Conservation (phyloP, 805 yeast species). For the Cyberlindnera xishuangbannaensis region DNA sequence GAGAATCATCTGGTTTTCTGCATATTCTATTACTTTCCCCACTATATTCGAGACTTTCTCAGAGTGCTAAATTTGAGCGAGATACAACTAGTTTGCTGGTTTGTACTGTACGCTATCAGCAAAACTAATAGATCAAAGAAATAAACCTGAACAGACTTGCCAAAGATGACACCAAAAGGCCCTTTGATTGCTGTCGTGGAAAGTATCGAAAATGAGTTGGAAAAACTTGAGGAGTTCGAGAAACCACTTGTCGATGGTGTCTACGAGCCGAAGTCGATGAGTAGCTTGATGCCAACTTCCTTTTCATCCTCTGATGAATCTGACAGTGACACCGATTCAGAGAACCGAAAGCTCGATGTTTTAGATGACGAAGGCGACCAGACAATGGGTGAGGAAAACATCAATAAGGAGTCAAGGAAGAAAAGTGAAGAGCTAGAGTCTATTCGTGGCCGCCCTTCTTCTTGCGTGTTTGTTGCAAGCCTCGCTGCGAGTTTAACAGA, state of each 20-base stretch:
- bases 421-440: slow-evolving; percentile 19
- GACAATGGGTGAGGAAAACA: slow-evolving; percentile 15
- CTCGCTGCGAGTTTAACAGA: slow-evolving; percentile 60
- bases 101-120: not conserved
- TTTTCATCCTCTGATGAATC: slow-evolving; percentile 23
- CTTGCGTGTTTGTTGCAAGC: slow-evolving; percentile 88
- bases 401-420: not conserved
- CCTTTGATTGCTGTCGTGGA: slow-evolving; percentile 14
- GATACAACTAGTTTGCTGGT: too few species aligned
- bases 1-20: too few species aligned
- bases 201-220: slow-evolving; percentile 7
- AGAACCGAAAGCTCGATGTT: slow-evolving; percentile 14
- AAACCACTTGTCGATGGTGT: slow-evolving; percentile 6
- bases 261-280: slow-evolving; percentile 12
- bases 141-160: too few species aligned
- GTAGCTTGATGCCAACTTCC: slow-evolving; percentile 16
- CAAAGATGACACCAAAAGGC: slow-evolving; percentile 12
- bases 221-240: slow-evolving; percentile 8
- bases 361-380: slow-evolving; percentile 9
- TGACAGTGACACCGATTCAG: slow-evolving; percentile 21
- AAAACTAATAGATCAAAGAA: not conserved
- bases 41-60: too few species aligned
- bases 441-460: slow-evolving; percentile 63
- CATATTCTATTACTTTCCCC: too few species aligned
- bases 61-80: too few species aligned